Base-by-base conservation (phyloP, 257 asterid species). In the Solanum chaucha region DNA sequence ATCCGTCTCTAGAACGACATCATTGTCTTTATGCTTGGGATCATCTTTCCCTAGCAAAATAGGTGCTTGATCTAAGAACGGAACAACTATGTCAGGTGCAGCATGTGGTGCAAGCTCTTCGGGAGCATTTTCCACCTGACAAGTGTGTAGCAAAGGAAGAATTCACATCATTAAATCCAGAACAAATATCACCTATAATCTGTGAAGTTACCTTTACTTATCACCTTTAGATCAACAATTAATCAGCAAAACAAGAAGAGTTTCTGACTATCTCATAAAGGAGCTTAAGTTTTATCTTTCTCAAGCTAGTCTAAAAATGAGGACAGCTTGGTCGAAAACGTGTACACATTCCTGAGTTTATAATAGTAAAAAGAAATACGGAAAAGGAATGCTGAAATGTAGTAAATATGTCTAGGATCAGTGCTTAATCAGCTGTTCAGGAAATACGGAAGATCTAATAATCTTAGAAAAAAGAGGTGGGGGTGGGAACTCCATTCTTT, bases 71-170 rank as follows among this genome's bases (percentile, higher is more conserved):
- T 80, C 84, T 15, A 46, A 34, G 36, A 64, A 83, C 3, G 75
- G 73, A 83, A 20, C 68, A 32, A 55, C 86, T 59, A 26, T 84
- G 61, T 64, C 75, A 84, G 61, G 28, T 84, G 64, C 75, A 41
- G 61, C 51, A 84, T 64, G 55, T 9, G 64, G 80, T 84, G 64
- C 86, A 84, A 84, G 78, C 78, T 84, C 87, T 81, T 81, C 44
- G 4, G 41, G 68, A 48, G 26, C 85, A 81, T 81, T 48, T 81
- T 81, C 68, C 44, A 48, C 68, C 41, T 81, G 70, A 48, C 30
- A 48, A 48, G 85, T 51, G 70, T 13, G 34, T 17, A 30, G 44
- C 44, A 55, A 81, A 81, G 85, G 85, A 28, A 81, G 44, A 51
- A 48, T 48, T 81, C 41, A 81, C 85, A 30, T 48, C 68, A 81